These are phyloP conservation scores for Neurospora tetraspora DNA, from an alignment of 495 filamentous ascomycete genomes.

Conservation along the genomic window DNA sequence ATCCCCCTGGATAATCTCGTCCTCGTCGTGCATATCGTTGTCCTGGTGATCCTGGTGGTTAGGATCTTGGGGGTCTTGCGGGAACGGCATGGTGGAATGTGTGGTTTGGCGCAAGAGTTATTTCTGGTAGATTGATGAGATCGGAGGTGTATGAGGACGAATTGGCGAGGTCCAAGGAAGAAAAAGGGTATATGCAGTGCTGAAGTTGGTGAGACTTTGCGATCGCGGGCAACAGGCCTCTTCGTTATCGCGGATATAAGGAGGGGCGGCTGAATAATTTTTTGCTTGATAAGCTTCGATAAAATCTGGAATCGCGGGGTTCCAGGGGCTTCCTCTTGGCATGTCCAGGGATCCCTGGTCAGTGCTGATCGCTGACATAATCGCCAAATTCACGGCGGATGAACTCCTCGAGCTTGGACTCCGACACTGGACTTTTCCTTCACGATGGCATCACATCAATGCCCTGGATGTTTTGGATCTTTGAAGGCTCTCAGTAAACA, in stretches of 20 bases:
- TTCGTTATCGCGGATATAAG: background rate
- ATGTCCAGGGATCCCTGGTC: background rate
- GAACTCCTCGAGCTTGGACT: background rate
- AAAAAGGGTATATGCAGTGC: background rate
- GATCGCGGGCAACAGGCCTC: background rate
- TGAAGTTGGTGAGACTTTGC: background rate
- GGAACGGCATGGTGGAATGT: conserved; percentile 33
- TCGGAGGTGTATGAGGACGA: background rate
- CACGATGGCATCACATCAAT: background rate
- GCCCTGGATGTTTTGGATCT: background rate
- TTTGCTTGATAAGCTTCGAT: background rate
- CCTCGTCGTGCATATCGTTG: conserved; percentile 54
- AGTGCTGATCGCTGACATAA: background rate
- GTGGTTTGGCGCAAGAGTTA: background rate
- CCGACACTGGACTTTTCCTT: background rate
- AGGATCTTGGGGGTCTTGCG: conserved; percentile 25
- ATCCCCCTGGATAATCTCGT: conserved; percentile 32
- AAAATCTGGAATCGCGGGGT: background rate
- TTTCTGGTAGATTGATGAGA: background rate
- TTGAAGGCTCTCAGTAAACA: background rate
- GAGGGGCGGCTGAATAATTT: background rate
- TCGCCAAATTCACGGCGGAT: background rate
- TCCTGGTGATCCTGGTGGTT: conserved; percentile 37
- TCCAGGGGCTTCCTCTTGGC: background rate
- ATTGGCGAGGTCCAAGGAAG: background rate